Evolutionary conservation across 1,139 yeast species (phyloP), one percentile per base, ranked within the genome.

Genomic region (Wickerhamomyces sp.): DNA sequence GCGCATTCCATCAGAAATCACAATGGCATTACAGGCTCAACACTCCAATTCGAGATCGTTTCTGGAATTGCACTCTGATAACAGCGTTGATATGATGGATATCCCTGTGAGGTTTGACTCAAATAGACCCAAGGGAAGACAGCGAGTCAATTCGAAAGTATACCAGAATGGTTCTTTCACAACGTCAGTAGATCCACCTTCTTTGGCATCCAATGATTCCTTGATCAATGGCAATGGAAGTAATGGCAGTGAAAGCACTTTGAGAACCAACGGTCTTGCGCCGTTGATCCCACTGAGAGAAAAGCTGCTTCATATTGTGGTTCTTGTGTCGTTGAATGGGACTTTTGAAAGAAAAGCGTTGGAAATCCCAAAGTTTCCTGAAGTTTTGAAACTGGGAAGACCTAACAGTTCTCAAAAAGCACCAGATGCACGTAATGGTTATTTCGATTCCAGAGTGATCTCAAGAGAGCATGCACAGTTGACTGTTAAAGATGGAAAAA

Each of bases 381-480:
- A 86, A 17, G 80, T 88, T 2, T 63, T 91, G 36, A 86, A 86
- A 52, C 67, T 91, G 18, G 98, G 99, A 2, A 72, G 99, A 37
- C 98, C 85, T 11, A 50, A 81, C 30, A 87, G 84, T 38, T 75
- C 83, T 14, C 82, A 76, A 47, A 75, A 83, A 34, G 72, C 73
- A 44, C 89, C 95, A 10, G 76, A 80, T 38, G 74, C 82, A 7
- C 80, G 84, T 27, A 93, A 93, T 57, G 98, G 98, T 1, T 89
- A 75, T 57, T 91, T 91, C 54, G 98, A 91, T 57, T 87, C 96
- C 8, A 68, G 98, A 26, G 98, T 93, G 12, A 70, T 91, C 34
- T 82, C 95, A 30, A 68, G 99, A 46, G 91, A 85, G 52, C 99
- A 91, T 61, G 99, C 99, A 0, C 91, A 86, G 49, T 64, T 91